These are phyloP conservation scores for Acmispon strigosus DNA, from an alignment of 306 rosid species.

Conservation along the genomic window DNA sequence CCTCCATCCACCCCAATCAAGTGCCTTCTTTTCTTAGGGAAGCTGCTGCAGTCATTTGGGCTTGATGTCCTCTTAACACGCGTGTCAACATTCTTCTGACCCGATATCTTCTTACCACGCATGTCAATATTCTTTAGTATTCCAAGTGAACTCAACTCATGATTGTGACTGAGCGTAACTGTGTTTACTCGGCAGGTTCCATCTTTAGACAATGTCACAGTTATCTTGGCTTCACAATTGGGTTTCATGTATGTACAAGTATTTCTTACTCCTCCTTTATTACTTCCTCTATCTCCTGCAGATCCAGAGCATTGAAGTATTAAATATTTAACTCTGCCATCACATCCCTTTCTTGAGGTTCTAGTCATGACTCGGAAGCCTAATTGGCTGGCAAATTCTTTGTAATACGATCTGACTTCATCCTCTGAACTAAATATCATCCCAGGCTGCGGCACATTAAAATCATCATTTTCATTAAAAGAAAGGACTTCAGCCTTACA, in stretches of 20 bases:
- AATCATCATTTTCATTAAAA: conserved; percentile 4
- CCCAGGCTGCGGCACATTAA: conserved; percentile 17
- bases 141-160: conserved; percentile 1
- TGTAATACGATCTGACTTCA: conserved; percentile 18
- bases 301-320: conserved; percentile 20
- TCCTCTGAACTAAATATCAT: conserved; percentile 29
- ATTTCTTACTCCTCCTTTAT: not conserved
- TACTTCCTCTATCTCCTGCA: not conserved
- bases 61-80: not conserved
- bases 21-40: not conserved
- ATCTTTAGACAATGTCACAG: conserved; percentile 9
- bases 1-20: conserved; percentile 20
- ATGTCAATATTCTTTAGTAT: not conserved
- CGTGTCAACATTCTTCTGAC: not conserved
- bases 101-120: not conserved
- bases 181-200: conserved; percentile 1
- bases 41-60: conserved; percentile 5
- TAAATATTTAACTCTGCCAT: conserved; percentile 25
- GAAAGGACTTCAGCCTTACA: not conserved
- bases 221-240: conserved; percentile 21
- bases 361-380: conserved; percentile 21
- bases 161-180: conserved; percentile 17
- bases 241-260: conserved; percentile 1
- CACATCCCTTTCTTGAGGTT: conserved; percentile 15
- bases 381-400: conserved; percentile 18